Base-by-base conservation (phyloP, 2,329 filamentous ascomycete genomes). In the Fusarium sp. region DNA sequence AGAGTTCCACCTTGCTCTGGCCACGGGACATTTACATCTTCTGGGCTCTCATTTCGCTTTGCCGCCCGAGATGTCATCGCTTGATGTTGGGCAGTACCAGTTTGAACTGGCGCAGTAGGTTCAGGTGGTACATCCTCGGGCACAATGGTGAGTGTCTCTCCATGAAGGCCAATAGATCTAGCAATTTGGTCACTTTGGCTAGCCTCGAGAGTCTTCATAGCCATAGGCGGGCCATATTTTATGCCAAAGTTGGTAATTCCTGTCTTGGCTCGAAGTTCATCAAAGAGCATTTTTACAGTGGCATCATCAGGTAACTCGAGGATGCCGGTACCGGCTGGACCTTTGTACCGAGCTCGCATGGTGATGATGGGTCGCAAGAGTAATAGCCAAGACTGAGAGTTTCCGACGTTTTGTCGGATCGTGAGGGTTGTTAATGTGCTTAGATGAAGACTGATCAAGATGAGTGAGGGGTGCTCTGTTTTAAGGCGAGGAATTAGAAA, bases 161-260 rank as follows among this genome's bases (percentile, higher is more conserved):
- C 84, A 64, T 84, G 83, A 44, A 86, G 83, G 44, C 82, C 85
- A 15, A 85, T 81, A 26, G 80, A 83, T 78, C 84, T 75, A 88
- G 87, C 69, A 76, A 82, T 69, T 82, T 87, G 35, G 79, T 80
- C 77, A 71, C 81, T 79, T 63, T 88, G 84, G 33, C 88, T 85
- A 13, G 91, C 83, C 38, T 89, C 85, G 18, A 98, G 86, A 1
- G 89, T 84, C 77, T 91, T 90, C 27, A 93, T 91, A 7, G 78
- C 77, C 76, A 77, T 80, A 2, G 95, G 95, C 75, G 92, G 97
- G 38, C 94, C 94, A 81, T 92, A 93, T 84, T 96, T 97, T 69
- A 97, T 84, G 45, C 92, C 88, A 77, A 95, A 94, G 17, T 85
- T 84, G 10, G 85, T 76, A 18, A 95, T 85, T 7, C 88, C 88